Evolutionary conservation across 164 flowering plant genomes (phyloP).

Genomic region (Chimonanthus salicifolius): DNA sequence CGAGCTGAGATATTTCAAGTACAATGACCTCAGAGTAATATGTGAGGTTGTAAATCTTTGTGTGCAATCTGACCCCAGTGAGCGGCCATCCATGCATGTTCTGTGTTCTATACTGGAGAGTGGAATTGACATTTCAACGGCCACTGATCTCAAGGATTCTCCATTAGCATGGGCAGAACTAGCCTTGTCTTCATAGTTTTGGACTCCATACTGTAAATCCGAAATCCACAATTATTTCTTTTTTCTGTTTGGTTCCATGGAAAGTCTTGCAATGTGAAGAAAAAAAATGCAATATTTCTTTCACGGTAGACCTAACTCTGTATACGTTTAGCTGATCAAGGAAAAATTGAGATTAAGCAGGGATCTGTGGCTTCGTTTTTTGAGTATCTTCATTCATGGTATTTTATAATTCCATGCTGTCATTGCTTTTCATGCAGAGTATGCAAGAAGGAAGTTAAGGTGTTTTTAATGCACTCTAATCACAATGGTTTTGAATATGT

Average conservation of each 20-base stretch:
- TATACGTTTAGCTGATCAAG: constrained; percentile 6
- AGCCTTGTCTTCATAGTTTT: constrained; percentile 55
- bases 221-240: constrained; percentile 9
- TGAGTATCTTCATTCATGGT: background rate
- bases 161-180: constrained; percentile 97
- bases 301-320: constrained; percentile 17
- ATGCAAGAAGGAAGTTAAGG: background rate
- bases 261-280: constrained; percentile 22
- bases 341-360: background rate
- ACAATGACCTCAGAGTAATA: constrained; percentile 63
- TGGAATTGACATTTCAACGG: constrained; percentile 50
- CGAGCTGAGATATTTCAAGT: constrained; percentile 56
- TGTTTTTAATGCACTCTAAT: background rate
- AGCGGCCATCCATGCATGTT: constrained; percentile 53
- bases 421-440: background rate
- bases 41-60: constrained; percentile 71
- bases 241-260: constrained; percentile 9
- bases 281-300: constrained; percentile 10
- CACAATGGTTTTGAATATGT: background rate
- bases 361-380: background rate
- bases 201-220: constrained; percentile 41
- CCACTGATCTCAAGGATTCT: constrained; percentile 62
- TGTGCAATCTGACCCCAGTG: constrained; percentile 36
- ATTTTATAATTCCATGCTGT: background rate
- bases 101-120: constrained; percentile 58